Base-by-base conservation (phyloP, 208 protist genomes). In the Porcisia deanei region DNA sequence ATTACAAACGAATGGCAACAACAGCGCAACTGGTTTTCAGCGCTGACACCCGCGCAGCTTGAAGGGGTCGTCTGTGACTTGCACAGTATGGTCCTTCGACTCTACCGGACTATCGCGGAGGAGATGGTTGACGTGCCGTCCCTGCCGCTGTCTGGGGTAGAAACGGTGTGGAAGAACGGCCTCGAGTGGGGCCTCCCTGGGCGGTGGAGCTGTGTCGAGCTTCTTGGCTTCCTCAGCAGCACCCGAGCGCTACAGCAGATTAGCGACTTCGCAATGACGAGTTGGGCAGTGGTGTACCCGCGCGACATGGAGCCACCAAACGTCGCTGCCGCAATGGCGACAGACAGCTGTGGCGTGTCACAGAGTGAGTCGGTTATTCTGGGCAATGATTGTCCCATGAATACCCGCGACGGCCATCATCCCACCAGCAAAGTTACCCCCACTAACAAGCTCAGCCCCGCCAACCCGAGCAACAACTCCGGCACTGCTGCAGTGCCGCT, bases 241-340 rank as follows among this genome's bases (percentile, higher is more conserved):
- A 80, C 76, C 45, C 87, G 87, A 41, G 82, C 82, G 55, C 80
- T 84, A 64, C 81, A 88, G 43, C 75, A 91, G 70, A 54, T 91
- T 49, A 81, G 74, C 65, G 87, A 91, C 60, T 88, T 91, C 45
- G 84, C 81, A 69, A 47, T 85, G 10, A 83, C 75, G n/a, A 88
- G 81, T 64, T 86, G 81, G 41, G 85, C 84, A 4, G 67, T 91
- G 9, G 76, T 76, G 58, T 77, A 77, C 73, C 77, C 71, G 55
- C 71, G 61, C 63, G 71, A 72, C 65, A 37, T 76, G 55, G 67
- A 74, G 55, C 66, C 72, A 53, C 52, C 58, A 55, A 39, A 67
- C 71, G 80, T 70, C 49, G 73, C 41, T 37, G 73, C 69, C 14
- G 70, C 49, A 18, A 58, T 54, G 60, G 30, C 59, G 22, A 30